Evolutionary conservation across 169 alveolate species (phyloP).

Genomic region (Perkinsus olseni): DNA sequence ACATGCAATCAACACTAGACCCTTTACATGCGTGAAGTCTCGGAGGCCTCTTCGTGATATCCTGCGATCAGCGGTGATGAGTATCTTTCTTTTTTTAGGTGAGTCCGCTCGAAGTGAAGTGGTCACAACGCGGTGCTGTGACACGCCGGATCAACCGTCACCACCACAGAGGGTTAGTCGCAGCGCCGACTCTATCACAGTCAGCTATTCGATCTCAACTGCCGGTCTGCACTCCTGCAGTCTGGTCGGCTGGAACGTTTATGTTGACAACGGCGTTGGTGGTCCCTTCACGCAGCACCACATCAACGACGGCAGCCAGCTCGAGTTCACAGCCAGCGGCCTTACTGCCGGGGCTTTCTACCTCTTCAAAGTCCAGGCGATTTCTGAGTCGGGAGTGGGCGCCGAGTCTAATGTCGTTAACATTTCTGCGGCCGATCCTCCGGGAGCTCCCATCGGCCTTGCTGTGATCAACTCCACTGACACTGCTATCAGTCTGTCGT

Average conservation of each 20-base stretch:
- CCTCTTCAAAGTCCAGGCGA: conserved; percentile 7
- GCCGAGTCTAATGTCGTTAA: not conserved
- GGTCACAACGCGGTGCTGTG: not conserved
- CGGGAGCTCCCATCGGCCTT: not conserved
- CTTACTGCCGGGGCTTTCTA: not conserved
- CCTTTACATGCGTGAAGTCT: too few relatives aligned
- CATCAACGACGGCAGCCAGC: not conserved
- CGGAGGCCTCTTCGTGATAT: too few relatives aligned
- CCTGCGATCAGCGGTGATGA: too few relatives aligned
- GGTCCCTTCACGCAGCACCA: not conserved
- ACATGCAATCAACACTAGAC: not conserved
- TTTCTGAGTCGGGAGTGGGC: not conserved
- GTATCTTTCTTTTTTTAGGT: not conserved
- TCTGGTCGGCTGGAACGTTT: not conserved
- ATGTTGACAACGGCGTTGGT: not conserved
- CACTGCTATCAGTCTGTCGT: not conserved
- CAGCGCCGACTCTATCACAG: not conserved
- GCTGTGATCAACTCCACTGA: not conserved
- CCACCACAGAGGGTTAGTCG: not conserved
- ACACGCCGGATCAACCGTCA: not conserved
- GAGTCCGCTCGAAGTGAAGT: not conserved
- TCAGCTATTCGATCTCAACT: not conserved
- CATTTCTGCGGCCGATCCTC: not conserved
- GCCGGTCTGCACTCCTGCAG: not conserved
- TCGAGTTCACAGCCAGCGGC: not conserved